phyloP scores from a whole-genome alignment of 2,329 filamentous ascomycete genomes.

The Colletotrichum godetiae region DNA sequence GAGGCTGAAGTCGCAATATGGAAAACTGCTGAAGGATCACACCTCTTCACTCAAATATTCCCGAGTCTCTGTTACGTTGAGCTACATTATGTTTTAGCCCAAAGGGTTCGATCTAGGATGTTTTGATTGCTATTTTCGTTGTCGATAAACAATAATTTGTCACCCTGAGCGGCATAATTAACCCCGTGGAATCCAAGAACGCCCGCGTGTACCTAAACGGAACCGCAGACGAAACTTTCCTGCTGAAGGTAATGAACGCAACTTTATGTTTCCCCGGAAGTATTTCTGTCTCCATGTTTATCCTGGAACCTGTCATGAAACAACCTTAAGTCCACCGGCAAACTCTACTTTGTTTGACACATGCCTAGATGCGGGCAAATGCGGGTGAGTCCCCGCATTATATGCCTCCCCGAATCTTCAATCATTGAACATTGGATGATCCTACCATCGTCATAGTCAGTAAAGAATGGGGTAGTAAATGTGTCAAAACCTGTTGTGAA shows the following conservation, averaged over 20 bases:
- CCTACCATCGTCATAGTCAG: neutral
- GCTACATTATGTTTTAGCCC: neutral
- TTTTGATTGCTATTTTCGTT: neutral
- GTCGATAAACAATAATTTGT: too few relatives aligned
- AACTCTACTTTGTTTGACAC: neutral
- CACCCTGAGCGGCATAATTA: neutral
- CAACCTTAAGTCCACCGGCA: neutral
- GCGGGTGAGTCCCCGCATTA: neutral
- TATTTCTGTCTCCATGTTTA: neutral
- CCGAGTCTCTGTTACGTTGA: neutral
- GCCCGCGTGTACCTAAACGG: neutral
- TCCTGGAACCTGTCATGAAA: neutral
- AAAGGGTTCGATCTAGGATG: neutral
- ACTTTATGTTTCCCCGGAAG: neutral
- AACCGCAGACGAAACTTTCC: neutral
- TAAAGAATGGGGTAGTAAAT: neutral
- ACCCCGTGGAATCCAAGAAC: neutral
- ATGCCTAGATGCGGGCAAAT: neutral
- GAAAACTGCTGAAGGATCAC: neutral
- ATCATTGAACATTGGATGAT: slow-evolving; percentile 5
- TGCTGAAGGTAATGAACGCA: neutral
- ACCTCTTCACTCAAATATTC: neutral
- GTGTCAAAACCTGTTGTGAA: neutral
- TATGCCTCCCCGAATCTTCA: neutral
- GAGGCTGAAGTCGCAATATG: neutral